These are phyloP conservation scores for Lotmaria passim DNA, from an alignment of 208 protist species.

Conservation along the genomic window DNA sequence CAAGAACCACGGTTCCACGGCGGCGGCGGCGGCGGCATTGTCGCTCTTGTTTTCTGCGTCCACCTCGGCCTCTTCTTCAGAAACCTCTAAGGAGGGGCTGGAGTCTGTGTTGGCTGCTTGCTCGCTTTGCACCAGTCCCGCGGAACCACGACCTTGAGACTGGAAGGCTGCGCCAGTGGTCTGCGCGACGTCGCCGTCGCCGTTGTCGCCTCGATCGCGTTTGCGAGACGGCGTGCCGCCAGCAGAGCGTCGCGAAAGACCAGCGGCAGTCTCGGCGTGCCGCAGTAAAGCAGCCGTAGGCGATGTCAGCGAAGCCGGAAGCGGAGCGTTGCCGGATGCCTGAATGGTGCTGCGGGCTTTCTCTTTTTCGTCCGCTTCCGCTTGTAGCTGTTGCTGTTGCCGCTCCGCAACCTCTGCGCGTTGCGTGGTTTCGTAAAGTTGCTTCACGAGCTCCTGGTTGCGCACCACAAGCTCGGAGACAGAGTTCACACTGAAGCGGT, in stretches of 20 bases:
- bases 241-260: neutral
- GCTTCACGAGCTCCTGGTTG: conserved; percentile 78
- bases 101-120: neutral
- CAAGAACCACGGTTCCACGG: conserved; percentile 17
- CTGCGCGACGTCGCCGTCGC: neutral
- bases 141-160: neutral
- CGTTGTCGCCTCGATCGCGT: neutral
- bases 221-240: conserved; percentile 1
- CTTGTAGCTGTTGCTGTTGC: conserved; percentile 2
- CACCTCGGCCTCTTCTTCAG: neutral
- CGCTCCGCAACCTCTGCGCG: conserved; percentile 32
- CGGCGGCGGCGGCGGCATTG: neutral
- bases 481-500: conserved; percentile 69
- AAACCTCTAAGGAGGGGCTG: neutral
- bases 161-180: neutral
- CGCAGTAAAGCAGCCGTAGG: conserved; percentile 11
- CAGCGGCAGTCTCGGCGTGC: conserved; percentile 2
- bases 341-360: conserved; percentile 8
- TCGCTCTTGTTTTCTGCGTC: neutral
- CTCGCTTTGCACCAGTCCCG: conserved; percentile 8
- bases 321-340: neutral
- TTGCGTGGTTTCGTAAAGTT: conserved; percentile 69
- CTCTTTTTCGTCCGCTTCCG: conserved; percentile 24
- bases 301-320: conserved; percentile 19
- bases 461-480: conserved; percentile 69